Base-by-base conservation (phyloP, 345 rosid species). In the Gossypium sturtianum region DNA sequence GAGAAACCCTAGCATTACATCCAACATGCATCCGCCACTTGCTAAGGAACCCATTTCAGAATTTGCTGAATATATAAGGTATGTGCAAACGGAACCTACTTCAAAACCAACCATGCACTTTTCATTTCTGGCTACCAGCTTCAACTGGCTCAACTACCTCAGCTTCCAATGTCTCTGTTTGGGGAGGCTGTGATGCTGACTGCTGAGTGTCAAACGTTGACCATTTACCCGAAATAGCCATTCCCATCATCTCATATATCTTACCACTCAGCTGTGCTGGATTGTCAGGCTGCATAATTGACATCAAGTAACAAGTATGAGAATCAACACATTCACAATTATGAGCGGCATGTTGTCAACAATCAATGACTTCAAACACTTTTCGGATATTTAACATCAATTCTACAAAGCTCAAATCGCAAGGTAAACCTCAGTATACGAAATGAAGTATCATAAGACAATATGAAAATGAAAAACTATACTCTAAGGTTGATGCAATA, bases 191-290 rank as follows among this genome's bases (percentile, higher is more conserved):
- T 48, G 80, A 22, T 66, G 75, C 58, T 17, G 77, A 79, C 11
- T 70, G 44, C 72, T 81, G 85, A 3, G 12, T 51, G 38, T 52
- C 85, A 12, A 80, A 82, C 19, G 72, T 71, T 23, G 89, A 87
- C 99, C 99, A 95, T 85, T 90, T 95, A 45, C 89, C 91, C 1
- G 94, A 81, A 71, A 93, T 88, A 72, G 98, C 94, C 77, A 80
- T 75, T 54, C 84, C 90, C 98, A 95, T 90, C 97, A 95, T 90
- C 90, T 93, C 98, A 64, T 95, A 95, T 83, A 95, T 95, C 90
- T 95, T 95, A 77, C 97, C 91, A 23, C 98, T 93, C 0, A 95
- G 94, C 81, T 93, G 84, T 4, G 97, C 98, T 22, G 99, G 99
- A 81, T 91, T 84, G 76, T 93, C 99, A 22, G 98, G 98, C 99